A percentile compares a stretch with the other conserved stretches of the same genome.
Conservation (phyloP, 2,329 filamentous ascomycete genomes). For the Fusarium anguioides region DNA sequence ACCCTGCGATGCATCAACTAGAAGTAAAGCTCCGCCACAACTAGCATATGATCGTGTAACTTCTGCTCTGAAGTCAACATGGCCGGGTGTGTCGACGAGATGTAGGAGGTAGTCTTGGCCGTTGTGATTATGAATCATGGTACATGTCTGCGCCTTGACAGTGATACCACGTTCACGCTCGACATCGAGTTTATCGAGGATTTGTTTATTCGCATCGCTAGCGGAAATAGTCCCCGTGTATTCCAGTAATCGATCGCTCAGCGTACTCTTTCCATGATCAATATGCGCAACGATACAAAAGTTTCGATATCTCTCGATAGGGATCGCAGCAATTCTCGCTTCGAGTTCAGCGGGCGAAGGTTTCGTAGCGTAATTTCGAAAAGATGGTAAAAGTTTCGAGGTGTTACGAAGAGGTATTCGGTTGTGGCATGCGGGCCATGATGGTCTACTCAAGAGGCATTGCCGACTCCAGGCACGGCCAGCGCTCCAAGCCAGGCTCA, state of each 20-base stretch:
- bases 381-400: neutral
- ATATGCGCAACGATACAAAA: slow-evolving; percentile 99
- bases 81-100: slow-evolving; percentile 94
- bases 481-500: slow-evolving; percentile 53
- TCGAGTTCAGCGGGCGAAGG: slow-evolving; percentile 51
- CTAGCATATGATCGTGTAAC: slow-evolving; percentile 96
- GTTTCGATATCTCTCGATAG: slow-evolving; percentile 85
- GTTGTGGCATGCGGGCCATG: slow-evolving; percentile 24
- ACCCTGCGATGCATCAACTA: slow-evolving; percentile 96
- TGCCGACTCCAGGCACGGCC: slow-evolving; percentile 53
- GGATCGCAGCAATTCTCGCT: slow-evolving; percentile 75
- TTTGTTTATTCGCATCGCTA: slow-evolving; percentile 87
- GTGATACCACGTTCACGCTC: slow-evolving; percentile 97
- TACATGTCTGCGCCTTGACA: slow-evolving; percentile 98
- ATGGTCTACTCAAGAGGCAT: slow-evolving; percentile 43
- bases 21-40: slow-evolving; percentile 89
- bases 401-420: slow-evolving; percentile 7
- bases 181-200: slow-evolving; percentile 96
- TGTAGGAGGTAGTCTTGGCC: slow-evolving; percentile 93
- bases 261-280: slow-evolving; percentile 97
- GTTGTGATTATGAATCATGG: slow-evolving; percentile 91
- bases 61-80: slow-evolving; percentile 97
- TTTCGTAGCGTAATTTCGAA: slow-evolving; percentile 42
- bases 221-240: slow-evolving; percentile 91
- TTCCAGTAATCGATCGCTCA: slow-evolving; percentile 92